Evolutionary conservation across 768 basidiomycete genomes (phyloP).

Genomic region (Suillus ampliporus): DNA sequence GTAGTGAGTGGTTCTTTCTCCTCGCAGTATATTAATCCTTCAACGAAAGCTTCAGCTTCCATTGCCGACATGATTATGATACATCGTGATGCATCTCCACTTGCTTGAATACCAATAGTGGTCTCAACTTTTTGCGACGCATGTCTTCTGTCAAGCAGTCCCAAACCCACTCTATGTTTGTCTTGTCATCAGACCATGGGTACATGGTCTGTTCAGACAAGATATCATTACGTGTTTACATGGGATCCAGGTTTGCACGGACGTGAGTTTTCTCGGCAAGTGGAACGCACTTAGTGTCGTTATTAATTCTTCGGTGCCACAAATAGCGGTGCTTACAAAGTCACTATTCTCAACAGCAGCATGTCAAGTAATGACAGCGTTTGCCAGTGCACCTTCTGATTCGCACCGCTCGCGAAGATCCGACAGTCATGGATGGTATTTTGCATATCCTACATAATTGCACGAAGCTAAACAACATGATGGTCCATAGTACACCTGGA

Average conservation of each 20-base stretch:
- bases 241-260: not conserved
- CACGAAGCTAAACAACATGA: not conserved
- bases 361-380: slow-evolving; percentile 9
- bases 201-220: not conserved
- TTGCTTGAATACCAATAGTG: not conserved
- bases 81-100: not conserved
- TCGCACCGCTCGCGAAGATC: slow-evolving; percentile 4
- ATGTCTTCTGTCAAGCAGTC: not conserved
- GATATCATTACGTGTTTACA: not conserved
- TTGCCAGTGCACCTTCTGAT: slow-evolving; percentile 4
- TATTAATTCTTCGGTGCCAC: not conserved
- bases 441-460: slow-evolving; percentile 4
- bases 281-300: slow-evolving; percentile 1
- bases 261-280: slow-evolving; percentile 3
- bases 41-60: not conserved
- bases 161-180: not conserved
- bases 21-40: not conserved
- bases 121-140: not conserved
- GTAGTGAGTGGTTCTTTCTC: slow-evolving; percentile 3
- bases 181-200: not conserved
- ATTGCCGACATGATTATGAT: slow-evolving; percentile 3
- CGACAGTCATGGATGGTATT: not conserved
- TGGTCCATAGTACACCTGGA: not conserved
- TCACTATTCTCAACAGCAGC: slow-evolving; percentile 4
- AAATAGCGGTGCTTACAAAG: not conserved